Percentiles rank a stretch among this genome's conserved stretches.
These are phyloP conservation scores for Ogataea trehalophila DNA, from an alignment of 805 yeast genomes.

Conservation along the genomic window DNA sequence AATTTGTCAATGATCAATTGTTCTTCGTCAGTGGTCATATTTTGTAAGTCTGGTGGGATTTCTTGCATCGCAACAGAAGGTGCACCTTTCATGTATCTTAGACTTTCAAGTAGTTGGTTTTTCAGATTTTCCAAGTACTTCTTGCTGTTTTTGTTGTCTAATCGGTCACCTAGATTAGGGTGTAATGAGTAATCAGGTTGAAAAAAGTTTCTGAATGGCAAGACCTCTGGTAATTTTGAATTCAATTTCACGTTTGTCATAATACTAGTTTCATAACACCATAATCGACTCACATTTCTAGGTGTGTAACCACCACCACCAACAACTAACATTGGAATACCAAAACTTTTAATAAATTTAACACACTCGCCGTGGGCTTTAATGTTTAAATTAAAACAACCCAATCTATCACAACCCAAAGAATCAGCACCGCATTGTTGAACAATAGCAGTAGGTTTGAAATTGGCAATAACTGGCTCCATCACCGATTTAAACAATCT, in stretches of 20 bases:
- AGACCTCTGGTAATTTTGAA: slow-evolving; percentile 62
- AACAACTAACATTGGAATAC: slow-evolving; percentile 81
- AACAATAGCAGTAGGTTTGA: slow-evolving; percentile 89
- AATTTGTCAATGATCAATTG: slow-evolving; percentile 31
- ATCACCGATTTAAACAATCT: slow-evolving; percentile 76
- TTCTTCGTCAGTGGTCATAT: slow-evolving; percentile 41
- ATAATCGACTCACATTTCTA: slow-evolving; percentile 86
- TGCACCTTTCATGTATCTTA: slow-evolving; percentile 80
- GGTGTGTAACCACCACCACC: slow-evolving; percentile 99
- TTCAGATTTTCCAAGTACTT: slow-evolving; percentile 78
- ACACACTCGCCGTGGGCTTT: slow-evolving; percentile 96
- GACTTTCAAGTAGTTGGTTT: slow-evolving; percentile 71
- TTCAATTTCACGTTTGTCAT: slow-evolving; percentile 75
- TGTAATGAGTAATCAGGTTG: slow-evolving; percentile 89
- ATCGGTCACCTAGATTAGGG: slow-evolving; percentile 71
- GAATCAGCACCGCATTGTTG: slow-evolving; percentile 98
- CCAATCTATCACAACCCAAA: slow-evolving; percentile 85
- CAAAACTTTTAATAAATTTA: slow-evolving; percentile 79
- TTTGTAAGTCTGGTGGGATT: slow-evolving; percentile 64
- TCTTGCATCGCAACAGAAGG: slow-evolving; percentile 93
- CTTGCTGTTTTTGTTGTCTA: slow-evolving; percentile 82
- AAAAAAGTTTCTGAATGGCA: slow-evolving; percentile 79
- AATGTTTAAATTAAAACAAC: slow-evolving; percentile 89
- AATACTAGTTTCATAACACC: slow-evolving; percentile 95
- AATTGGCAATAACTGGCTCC: slow-evolving; percentile 86